phyloP scores from a whole-genome alignment of 2,329 filamentous ascomycete genomes.

The Sclerotinia borealis region DNA sequence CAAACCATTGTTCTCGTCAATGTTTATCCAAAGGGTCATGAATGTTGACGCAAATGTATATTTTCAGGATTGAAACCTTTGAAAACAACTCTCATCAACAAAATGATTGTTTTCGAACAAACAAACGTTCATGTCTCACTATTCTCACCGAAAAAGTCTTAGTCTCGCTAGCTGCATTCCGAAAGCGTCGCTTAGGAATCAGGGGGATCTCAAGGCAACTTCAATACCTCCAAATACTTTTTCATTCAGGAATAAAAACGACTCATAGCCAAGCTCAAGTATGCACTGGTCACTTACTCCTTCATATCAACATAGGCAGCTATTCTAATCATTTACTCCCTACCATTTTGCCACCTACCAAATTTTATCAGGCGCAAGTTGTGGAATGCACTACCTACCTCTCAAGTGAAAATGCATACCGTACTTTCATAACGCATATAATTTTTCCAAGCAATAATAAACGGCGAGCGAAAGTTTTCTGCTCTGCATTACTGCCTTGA shows the following conservation, averaged over 20 bases:
- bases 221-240: neutral
- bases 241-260: neutral
- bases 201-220: neutral
- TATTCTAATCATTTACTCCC: neutral
- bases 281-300: neutral
- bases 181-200: neutral
- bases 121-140: neutral
- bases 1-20: neutral
- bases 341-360: neutral
- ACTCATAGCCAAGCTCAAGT: too few relatives aligned
- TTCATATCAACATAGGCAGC: neutral
- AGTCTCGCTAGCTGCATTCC: neutral
- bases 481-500: neutral
- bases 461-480: neutral
- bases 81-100: neutral
- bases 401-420: neutral
- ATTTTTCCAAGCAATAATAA: neutral
- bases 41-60: neutral
- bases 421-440: neutral
- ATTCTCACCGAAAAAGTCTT: neutral
- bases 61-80: neutral
- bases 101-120: neutral
- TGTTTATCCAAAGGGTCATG: neutral
- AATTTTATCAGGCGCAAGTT: neutral
- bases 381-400: neutral